Evolutionary conservation across 2,329 filamentous ascomycete species (phyloP).

Genomic region (Fonsecaea pedrosoi): DNA sequence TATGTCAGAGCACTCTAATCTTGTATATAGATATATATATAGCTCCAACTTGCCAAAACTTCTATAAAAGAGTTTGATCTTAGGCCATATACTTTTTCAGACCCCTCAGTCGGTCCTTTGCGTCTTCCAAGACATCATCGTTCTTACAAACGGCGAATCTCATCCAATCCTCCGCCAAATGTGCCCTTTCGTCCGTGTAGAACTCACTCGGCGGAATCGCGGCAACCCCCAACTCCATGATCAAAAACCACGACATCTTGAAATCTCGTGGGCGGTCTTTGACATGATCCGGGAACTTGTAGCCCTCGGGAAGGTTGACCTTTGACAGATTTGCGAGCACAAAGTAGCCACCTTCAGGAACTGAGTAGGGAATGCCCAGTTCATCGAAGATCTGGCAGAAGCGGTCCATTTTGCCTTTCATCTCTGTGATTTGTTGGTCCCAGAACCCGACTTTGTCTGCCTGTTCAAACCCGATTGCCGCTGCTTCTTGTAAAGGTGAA

Average conservation of each 20-base stretch:
- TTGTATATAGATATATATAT: too few relatives aligned
- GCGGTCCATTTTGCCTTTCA: slow-evolving; percentile 84
- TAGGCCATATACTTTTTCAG: slow-evolving; percentile 71
- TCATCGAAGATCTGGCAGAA: slow-evolving; percentile 85
- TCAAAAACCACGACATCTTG: slow-evolving; percentile 94
- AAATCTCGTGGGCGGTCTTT: slow-evolving; percentile 87
- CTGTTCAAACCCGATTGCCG: slow-evolving; percentile 90
- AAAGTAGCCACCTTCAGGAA: slow-evolving; percentile 97
- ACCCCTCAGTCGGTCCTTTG: slow-evolving; percentile 75
- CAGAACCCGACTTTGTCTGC: slow-evolving; percentile 87
- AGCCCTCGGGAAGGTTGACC: slow-evolving; percentile 81
- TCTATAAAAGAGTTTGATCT: background rate
- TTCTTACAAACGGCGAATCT: slow-evolving; percentile 97
- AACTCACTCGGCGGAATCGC: slow-evolving; percentile 97
- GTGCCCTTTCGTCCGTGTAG: slow-evolving; percentile 82
- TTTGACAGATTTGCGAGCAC: slow-evolving; percentile 92
- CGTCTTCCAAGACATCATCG: slow-evolving; percentile 79
- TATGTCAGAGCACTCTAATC: too few relatives aligned
- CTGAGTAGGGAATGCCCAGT: slow-evolving; percentile 79
- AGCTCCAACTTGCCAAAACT: background rate
- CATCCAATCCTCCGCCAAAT: slow-evolving; percentile 90
- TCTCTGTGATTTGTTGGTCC: slow-evolving; percentile 80
- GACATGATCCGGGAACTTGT: slow-evolving; percentile 89
- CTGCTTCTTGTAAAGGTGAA: slow-evolving; percentile 91
- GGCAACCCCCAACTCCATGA: slow-evolving; percentile 93